These are phyloP conservation scores for Cocos nucifera DNA, from an alignment of 176 grass and related monocot species.

Conservation along the genomic window DNA sequence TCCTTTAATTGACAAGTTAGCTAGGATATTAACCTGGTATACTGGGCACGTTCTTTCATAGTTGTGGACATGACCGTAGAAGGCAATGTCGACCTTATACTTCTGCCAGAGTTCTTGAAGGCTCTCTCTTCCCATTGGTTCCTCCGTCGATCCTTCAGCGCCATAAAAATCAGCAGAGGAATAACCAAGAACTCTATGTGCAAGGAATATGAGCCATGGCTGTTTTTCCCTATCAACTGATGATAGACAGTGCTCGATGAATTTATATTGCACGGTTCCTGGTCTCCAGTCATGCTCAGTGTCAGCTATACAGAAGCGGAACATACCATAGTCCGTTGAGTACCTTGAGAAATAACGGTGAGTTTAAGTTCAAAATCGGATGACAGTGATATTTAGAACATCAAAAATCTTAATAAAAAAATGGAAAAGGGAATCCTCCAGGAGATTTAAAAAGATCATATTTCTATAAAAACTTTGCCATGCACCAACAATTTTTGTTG, in stretches of 20 bases:
- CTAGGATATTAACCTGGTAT: constrained; percentile 38
- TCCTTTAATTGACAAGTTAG: background rate
- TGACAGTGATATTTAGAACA: no score
- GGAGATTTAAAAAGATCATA: no score
- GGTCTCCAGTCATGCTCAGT: constrained; percentile 69
- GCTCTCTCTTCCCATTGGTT: constrained; percentile 81
- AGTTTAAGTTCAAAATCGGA: no score
- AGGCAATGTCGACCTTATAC: constrained; percentile 67
- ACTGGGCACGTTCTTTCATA: constrained; percentile 89
- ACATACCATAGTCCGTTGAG: constrained; percentile 64
- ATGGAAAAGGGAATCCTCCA: no score
- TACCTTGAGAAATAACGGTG: constrained; percentile 31
- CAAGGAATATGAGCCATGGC: constrained; percentile 89
- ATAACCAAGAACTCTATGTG: constrained; percentile 79
- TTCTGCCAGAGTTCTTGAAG: constrained; percentile 82
- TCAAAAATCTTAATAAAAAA: no score
- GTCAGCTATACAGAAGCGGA: constrained; percentile 77
- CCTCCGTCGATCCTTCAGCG: constrained; percentile 57
- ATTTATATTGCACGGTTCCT: constrained; percentile 74
- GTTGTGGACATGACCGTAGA: constrained; percentile 71
- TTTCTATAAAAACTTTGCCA: no score
- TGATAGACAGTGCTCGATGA: constrained; percentile 71
- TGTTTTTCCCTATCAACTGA: constrained; percentile 81
- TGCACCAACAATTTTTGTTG: no score
- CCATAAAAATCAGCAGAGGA: constrained; percentile 68